Conservation (phyloP, 2,329 filamentous ascomycete species). For the Fusarium pseudograminearum region DNA sequence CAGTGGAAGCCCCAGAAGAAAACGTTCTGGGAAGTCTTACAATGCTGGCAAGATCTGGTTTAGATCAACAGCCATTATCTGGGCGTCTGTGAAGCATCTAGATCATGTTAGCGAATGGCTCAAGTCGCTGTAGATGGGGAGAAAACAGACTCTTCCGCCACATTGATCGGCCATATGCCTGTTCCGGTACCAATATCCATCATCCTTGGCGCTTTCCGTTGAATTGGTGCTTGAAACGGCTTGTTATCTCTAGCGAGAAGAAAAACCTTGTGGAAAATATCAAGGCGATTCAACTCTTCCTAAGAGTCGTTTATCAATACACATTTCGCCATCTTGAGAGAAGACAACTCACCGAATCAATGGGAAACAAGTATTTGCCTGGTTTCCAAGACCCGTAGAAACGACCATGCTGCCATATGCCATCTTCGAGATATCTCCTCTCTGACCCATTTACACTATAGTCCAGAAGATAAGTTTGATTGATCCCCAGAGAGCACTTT, state of each 20-base stretch:
- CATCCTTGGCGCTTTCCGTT: slow-evolving; percentile 54
- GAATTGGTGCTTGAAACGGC: slow-evolving; percentile 42
- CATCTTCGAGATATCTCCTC: slow-evolving; percentile 44
- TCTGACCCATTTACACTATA: slow-evolving; percentile 38
- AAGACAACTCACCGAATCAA: slow-evolving; percentile 73
- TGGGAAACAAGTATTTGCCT: slow-evolving; percentile 80
- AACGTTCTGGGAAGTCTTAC: slow-evolving; percentile 46
- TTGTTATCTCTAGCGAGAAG: slow-evolving; percentile 68
- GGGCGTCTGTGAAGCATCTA: slow-evolving; percentile 44
- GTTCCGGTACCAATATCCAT: slow-evolving; percentile 85
- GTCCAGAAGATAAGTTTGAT: slow-evolving; percentile 25
- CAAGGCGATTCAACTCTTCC: slow-evolving; percentile 80
- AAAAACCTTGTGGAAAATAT: slow-evolving; percentile 85
- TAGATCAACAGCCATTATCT: slow-evolving; percentile 56
- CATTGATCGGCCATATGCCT: slow-evolving; percentile 90
- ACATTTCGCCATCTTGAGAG: background rate
- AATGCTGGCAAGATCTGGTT: slow-evolving; percentile 56
- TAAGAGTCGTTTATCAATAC: slow-evolving; percentile 51
- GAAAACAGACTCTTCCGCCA: slow-evolving; percentile 74
- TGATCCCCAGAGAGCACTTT: background rate
- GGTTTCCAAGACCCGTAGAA: slow-evolving; percentile 75
- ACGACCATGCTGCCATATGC: slow-evolving; percentile 72
- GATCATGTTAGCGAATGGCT: slow-evolving; percentile 4
- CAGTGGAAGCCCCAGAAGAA: slow-evolving; percentile 16
- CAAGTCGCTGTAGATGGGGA: background rate